Conservation (phyloP, 208 protist genomes). For the Crithidia fasciculata region DNA sequence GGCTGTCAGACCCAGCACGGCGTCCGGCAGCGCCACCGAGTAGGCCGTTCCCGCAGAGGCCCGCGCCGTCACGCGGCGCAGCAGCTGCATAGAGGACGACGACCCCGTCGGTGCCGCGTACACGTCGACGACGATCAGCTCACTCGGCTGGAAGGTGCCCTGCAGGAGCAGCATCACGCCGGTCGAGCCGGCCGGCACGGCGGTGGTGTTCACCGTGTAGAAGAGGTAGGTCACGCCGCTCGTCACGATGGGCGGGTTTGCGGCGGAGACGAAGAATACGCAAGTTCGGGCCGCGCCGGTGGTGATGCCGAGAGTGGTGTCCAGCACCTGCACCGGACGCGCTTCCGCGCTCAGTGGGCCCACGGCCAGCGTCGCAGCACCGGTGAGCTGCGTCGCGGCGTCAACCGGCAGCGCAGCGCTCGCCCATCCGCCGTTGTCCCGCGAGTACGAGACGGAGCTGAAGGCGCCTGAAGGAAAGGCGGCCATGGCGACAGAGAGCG, state of each 20-base stretch:
- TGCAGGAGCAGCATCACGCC: constrained; percentile 34
- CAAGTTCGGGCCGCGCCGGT: constrained; percentile 39
- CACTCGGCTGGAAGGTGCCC: constrained; percentile 29
- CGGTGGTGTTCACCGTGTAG: constrained; percentile 27
- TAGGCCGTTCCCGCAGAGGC: constrained; percentile 19
- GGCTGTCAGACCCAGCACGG: constrained; percentile 12
- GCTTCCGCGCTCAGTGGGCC: constrained; percentile 23
- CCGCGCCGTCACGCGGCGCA: constrained; percentile 25
- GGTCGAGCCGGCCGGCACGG: constrained; percentile 5
- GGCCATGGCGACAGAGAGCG: constrained; percentile 18
- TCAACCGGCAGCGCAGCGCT: constrained; percentile 12
- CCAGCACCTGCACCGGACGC: constrained; percentile 36
- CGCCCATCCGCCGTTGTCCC: constrained; percentile 27
- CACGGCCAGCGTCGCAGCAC: constrained; percentile 25
- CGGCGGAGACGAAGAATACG: constrained; percentile 56
- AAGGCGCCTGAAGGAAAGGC: constrained; percentile 35
- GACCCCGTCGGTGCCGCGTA: constrained; percentile 2
- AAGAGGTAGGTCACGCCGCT: constrained; percentile 31
- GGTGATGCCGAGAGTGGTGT: constrained; percentile 30
- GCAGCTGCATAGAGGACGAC: constrained; percentile 1
- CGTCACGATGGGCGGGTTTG: not conserved
- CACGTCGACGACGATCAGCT: constrained; percentile 35
- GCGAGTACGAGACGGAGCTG: constrained; percentile 18
- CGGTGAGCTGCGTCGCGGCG: constrained; percentile 13
- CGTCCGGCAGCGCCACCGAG: constrained; percentile 31